phyloP scores from a whole-genome alignment of 176 grass and related monocot species.

The Avena insularis region DNA sequence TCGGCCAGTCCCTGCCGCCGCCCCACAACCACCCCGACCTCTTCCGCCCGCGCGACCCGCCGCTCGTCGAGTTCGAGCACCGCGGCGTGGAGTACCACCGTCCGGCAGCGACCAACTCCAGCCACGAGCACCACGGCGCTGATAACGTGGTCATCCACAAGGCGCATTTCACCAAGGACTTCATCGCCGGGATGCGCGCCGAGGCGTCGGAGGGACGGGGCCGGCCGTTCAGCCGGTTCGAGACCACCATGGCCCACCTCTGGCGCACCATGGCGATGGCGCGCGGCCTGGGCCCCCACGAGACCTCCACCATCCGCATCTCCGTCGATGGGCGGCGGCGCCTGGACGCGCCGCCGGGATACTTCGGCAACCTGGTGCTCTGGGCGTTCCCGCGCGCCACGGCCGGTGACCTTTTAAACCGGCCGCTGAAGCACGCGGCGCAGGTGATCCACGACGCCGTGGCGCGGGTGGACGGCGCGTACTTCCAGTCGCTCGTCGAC shows the following conservation, averaged over 20 bases:
- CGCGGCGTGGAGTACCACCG: constrained; percentile 48
- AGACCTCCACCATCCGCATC: constrained; percentile 52
- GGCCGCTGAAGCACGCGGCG: constrained; percentile 56
- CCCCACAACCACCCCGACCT: constrained; percentile 30
- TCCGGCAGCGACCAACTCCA: background rate
- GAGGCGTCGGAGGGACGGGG: constrained; percentile 36
- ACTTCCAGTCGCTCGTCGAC: constrained; percentile 77
- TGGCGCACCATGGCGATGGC: constrained; percentile 61
- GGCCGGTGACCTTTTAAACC: constrained; percentile 41
- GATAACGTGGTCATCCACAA: constrained; percentile 54
- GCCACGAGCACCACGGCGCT: background rate
- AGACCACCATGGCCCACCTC: constrained; percentile 63
- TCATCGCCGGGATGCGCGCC: constrained; percentile 54
- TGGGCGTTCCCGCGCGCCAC: constrained; percentile 70
- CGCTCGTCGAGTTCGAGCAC: constrained; percentile 52
- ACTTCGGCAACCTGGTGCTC: constrained; percentile 70
- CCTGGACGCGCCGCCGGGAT: constrained; percentile 44
- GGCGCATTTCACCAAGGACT: constrained; percentile 72
- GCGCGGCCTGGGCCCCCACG: constrained; percentile 27
- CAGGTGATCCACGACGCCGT: constrained; percentile 62
- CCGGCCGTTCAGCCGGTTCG: constrained; percentile 66
- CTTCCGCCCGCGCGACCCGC: constrained; percentile 41
- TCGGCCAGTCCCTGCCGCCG: background rate
- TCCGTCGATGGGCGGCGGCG: constrained; percentile 65
- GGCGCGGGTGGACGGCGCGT: constrained; percentile 44